Conservation (phyloP, 192 early-diverging fungal species). For the Jimgerdemannia flammicorona region DNA sequence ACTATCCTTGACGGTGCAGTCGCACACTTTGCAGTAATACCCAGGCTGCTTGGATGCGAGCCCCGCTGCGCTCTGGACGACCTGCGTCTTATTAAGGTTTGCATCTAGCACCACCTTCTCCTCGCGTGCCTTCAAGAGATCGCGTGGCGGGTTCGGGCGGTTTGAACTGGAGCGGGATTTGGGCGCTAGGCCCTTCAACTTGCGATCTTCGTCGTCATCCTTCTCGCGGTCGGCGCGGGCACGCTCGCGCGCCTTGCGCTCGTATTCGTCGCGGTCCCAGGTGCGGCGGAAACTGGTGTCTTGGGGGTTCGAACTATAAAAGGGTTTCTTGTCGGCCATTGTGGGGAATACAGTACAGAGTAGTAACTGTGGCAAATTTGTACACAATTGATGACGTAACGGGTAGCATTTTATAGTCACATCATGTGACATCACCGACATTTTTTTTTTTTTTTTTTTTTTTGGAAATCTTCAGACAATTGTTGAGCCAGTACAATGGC, state of each 20-base stretch:
- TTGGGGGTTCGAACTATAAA: conserved; percentile 18
- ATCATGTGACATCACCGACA: not conserved
- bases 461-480: not conserved
- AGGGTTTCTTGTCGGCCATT: not conserved
- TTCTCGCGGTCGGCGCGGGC: conserved; percentile 20
- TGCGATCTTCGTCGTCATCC: conserved; percentile 15
- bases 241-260: conserved; percentile 27
- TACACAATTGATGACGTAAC: too few species aligned
- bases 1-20: conserved; percentile 87
- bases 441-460: too few species aligned
- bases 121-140: conserved; percentile 31
- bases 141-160: conserved; percentile 4
- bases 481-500: not conserved
- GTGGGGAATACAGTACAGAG: not conserved
- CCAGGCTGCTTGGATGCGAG: conserved; percentile 72
- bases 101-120: conserved; percentile 65
- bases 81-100: conserved; percentile 78
- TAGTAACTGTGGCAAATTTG: too few species aligned
- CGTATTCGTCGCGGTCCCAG: conserved; percentile 44
- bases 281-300: conserved; percentile 37
- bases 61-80: conserved; percentile 59
- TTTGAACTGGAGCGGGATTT: not conserved
- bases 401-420: not conserved
- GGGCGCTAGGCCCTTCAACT: conserved; percentile 5
- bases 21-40: conserved; percentile 89